Percentiles rank a stretch among this genome's conserved stretches.
phyloP scores from a whole-genome alignment of 2,329 filamentous ascomycete genomes.

The Lachnum nothofagi region DNA sequence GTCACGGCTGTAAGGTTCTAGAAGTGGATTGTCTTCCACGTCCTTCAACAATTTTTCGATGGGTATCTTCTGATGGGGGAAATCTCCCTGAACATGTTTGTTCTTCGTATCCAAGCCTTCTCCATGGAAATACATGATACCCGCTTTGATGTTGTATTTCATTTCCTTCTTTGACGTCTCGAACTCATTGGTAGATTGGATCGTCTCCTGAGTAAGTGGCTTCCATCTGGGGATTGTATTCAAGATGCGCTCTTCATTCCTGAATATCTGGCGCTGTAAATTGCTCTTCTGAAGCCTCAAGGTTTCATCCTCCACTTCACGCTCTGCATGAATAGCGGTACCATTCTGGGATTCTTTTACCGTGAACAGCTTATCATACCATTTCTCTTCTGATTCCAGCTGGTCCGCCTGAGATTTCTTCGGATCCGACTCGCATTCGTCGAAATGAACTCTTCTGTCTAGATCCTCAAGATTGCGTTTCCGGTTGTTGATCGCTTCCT shows the following conservation, averaged over 20 bases:
- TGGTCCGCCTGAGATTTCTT: too few species aligned
- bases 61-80: background rate
- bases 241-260: constrained; percentile 5
- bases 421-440: too few species aligned
- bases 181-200: background rate
- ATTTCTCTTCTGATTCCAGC: too few species aligned
- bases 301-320: too few species aligned
- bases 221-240: background rate
- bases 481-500: background rate
- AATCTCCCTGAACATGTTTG: background rate
- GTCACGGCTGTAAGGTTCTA: background rate
- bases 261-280: background rate
- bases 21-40: background rate
- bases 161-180: background rate
- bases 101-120: background rate
- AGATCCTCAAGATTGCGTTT: too few species aligned
- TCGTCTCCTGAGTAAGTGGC: background rate
- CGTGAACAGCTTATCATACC: too few species aligned
- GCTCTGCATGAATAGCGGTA: too few species aligned
- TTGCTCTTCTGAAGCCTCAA: background rate
- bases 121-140: background rate
- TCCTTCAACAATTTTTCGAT: background rate
- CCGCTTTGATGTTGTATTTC: constrained; percentile 2
- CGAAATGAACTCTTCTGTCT: too few species aligned
- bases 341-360: too few species aligned